These are phyloP conservation scores for Auricularia heimuer DNA, from an alignment of 768 basidiomycete species.

Conservation along the genomic window DNA sequence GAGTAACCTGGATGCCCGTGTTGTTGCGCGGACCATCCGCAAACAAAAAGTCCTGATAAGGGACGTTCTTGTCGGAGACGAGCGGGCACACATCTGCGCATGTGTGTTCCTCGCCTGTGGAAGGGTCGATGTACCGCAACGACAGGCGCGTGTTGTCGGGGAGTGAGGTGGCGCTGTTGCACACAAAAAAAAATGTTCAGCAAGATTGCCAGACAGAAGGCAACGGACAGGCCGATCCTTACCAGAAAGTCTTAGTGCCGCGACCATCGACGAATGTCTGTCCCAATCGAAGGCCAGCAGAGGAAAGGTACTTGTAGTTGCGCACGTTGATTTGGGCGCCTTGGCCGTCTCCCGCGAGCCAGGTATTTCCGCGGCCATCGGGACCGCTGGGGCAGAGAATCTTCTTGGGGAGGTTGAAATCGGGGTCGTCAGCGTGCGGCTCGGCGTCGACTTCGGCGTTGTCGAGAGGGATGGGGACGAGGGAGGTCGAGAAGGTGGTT, in stretches of 20 bases:
- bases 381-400: slow-evolving; percentile 81
- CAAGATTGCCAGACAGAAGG: slow-evolving; percentile 1
- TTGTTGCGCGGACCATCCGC: slow-evolving; percentile 41
- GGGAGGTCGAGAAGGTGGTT: slow-evolving; percentile 79
- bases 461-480: slow-evolving; percentile 68
- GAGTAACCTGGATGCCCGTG: slow-evolving; percentile 81
- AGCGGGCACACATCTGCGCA: slow-evolving; percentile 77
- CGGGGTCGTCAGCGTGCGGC: slow-evolving; percentile 49
- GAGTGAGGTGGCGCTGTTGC: slow-evolving; percentile 59
- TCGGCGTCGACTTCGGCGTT: slow-evolving; percentile 45
- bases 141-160: slow-evolving; percentile 79
- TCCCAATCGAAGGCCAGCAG: slow-evolving; percentile 76
- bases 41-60: slow-evolving; percentile 94
- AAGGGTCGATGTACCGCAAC: slow-evolving; percentile 69
- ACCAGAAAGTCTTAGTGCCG: slow-evolving; percentile 88
- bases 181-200: slow-evolving; percentile 6
- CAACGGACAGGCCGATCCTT: slow-evolving; percentile 16
- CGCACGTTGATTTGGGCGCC: slow-evolving; percentile 67
- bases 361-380: slow-evolving; percentile 71
- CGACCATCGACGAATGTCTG: slow-evolving; percentile 79
- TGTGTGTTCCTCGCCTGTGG: slow-evolving; percentile 61
- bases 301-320: slow-evolving; percentile 62
- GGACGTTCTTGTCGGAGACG: slow-evolving; percentile 59
- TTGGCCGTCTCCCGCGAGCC: slow-evolving; percentile 70
- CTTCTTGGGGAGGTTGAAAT: slow-evolving; percentile 53